phyloP scores from a whole-genome alignment of 2,329 filamentous ascomycete species.

The Xylaria sp. region DNA sequence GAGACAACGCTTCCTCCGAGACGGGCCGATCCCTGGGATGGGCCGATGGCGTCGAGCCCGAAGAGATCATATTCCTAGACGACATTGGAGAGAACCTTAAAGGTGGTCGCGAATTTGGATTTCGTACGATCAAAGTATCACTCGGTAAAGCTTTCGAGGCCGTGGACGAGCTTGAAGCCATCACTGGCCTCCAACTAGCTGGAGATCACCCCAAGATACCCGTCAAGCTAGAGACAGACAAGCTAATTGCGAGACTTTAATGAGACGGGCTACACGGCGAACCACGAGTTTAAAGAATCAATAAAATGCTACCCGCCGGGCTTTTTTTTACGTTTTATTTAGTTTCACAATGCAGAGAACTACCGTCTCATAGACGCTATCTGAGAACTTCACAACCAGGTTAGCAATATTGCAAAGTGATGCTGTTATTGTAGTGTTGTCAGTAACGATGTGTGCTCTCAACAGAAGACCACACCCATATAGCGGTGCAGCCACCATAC shows the following conservation, averaged over 20 bases:
- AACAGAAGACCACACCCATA: neutral
- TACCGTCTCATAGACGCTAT: neutral
- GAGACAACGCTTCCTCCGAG: constrained; percentile 57
- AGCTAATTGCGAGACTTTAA: constrained; percentile 58
- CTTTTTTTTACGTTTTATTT: neutral
- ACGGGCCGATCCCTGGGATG: constrained; percentile 57
- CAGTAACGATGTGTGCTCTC: neutral
- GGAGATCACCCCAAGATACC: constrained; percentile 65
- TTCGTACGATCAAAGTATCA: constrained; percentile 85
- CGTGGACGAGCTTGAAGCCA: constrained; percentile 80
- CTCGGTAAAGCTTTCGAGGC: constrained; percentile 83
- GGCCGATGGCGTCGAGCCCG: constrained; percentile 64
- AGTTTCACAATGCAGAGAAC: neutral
- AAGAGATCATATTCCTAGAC: constrained; percentile 87
- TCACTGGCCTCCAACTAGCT: constrained; percentile 75
- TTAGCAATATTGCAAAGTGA: neutral
- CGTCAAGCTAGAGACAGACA: constrained; percentile 53
- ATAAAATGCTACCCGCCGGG: neutral
- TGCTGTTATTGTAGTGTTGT: neutral
- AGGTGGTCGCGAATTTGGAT: constrained; percentile 76
- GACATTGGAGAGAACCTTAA: constrained; percentile 96
- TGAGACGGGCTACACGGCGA: neutral
- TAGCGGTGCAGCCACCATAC: neutral
- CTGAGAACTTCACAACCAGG: neutral
- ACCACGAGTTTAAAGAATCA: neutral